These are phyloP conservation scores for Scutellaria barbata DNA, from an alignment of 257 asterid genomes.

Conservation along the genomic window DNA sequence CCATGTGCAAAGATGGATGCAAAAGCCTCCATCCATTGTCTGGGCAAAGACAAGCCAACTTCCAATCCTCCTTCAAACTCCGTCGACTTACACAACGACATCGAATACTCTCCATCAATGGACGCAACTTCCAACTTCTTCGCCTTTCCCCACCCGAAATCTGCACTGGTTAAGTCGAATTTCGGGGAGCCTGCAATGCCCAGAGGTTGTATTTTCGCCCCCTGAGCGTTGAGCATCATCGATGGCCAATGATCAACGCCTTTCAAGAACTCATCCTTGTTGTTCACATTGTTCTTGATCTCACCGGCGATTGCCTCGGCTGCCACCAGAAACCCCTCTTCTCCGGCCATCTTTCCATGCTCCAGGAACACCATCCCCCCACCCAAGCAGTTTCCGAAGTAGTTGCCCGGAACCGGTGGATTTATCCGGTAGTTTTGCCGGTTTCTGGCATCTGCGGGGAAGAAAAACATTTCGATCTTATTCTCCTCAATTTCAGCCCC, in stretches of 20 bases:
- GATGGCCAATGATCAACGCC: conserved; percentile 39
- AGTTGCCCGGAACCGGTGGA: conserved; percentile 31
- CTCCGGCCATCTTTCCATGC: conserved; percentile 32
- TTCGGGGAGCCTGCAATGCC: conserved; percentile 51
- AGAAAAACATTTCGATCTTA: too few species aligned
- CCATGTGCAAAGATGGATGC: conserved; percentile 24
- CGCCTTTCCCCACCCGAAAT: conserved; percentile 53
- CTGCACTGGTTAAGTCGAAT: conserved; percentile 31
- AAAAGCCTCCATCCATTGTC: conserved; percentile 44
- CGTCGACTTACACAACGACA: conserved; percentile 40
- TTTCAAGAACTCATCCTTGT: conserved; percentile 25
- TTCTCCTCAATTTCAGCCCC: neutral
- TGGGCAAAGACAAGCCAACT: conserved; percentile 46
- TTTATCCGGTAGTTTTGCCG: conserved; percentile 21
- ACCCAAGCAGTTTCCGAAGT: conserved; percentile 45
- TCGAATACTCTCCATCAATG: conserved; percentile 30
- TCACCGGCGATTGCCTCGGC: conserved; percentile 40
- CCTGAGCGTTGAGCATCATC: conserved; percentile 6
- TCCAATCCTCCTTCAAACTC: conserved; percentile 44
- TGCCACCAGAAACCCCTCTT: conserved; percentile 39
- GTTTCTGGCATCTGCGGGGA: too few species aligned
- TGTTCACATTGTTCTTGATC: conserved; percentile 29
- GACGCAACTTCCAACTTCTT: conserved; percentile 38
- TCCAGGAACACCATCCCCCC: conserved; percentile 21
- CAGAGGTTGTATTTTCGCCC: conserved; percentile 13